A percentile compares a stretch with the other conserved stretches of the same genome.
phyloP scores from a whole-genome alignment of 306 rosid genomes.

The Lathyrus sativus region DNA sequence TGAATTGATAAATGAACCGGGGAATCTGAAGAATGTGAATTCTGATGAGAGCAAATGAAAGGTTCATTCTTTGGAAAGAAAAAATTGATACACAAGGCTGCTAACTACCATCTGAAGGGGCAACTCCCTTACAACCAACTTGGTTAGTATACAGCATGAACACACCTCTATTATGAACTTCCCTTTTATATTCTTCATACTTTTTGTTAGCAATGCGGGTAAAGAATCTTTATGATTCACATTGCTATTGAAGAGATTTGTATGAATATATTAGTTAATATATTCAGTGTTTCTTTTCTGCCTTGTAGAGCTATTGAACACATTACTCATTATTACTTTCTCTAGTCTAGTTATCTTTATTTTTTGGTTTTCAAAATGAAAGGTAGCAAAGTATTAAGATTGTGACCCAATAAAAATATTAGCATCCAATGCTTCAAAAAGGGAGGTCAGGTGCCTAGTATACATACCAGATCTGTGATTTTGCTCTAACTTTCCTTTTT shows the following conservation, averaged over 20 bases:
- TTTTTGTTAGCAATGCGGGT: neutral
- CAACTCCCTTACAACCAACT: neutral
- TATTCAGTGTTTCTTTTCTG: too few relatives aligned
- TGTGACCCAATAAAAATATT: conserved; percentile 8
- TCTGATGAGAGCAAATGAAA: neutral
- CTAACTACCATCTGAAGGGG: neutral
- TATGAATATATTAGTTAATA: too few relatives aligned
- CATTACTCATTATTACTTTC: neutral
- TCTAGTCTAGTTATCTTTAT: too few relatives aligned
- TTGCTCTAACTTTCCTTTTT: conserved; percentile 1
- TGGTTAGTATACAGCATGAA: neutral
- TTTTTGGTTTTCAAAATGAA: conserved; percentile 23
- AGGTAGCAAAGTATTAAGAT: conserved; percentile 18
- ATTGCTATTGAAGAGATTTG: conserved; percentile 15
- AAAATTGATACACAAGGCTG: neutral
- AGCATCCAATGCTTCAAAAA: conserved; percentile 30
- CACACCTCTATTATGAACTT: conserved; percentile 9
- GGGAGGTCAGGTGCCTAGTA: conserved; percentile 17
- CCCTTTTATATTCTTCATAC: neutral
- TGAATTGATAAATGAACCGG: neutral
- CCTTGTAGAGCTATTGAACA: conserved; percentile 4
- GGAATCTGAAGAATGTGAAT: neutral
- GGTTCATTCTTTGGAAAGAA: neutral
- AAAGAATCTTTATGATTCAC: neutral
- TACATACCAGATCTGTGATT: conserved; percentile 9